A percentile compares a stretch with the other conserved stretches of the same genome.
These are phyloP conservation scores for Pythium brachiatum DNA, from an alignment of 352 stramenopile species.

Conservation along the genomic window DNA sequence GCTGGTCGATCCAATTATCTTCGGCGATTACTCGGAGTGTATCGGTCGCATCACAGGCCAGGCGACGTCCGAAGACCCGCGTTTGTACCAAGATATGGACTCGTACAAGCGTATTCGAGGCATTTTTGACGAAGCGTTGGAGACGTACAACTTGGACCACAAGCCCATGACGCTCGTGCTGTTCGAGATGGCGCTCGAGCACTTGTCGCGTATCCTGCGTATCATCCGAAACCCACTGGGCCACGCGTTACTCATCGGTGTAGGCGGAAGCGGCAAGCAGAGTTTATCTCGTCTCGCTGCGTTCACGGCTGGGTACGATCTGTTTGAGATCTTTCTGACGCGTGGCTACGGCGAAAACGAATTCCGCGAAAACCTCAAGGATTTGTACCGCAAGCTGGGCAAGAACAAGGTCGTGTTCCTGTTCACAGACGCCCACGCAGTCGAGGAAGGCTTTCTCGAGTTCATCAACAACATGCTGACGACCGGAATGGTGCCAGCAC, in stretches of 20 bases:
- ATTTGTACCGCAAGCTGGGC: constrained; percentile 89
- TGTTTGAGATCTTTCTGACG: constrained; percentile 94
- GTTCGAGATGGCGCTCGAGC: constrained; percentile 95
- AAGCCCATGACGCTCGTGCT: constrained; percentile 95
- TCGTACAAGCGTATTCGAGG: constrained; percentile 86
- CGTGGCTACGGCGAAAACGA: constrained; percentile 92
- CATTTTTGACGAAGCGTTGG: constrained; percentile 93
- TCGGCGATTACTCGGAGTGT: constrained; percentile 92
- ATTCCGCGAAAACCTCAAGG: constrained; percentile 94
- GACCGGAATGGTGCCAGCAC: constrained; percentile 90
- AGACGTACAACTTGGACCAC: constrained; percentile 94
- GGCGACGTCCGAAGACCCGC: constrained; percentile 63
- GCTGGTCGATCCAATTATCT: constrained; percentile 84
- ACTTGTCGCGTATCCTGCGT: constrained; percentile 90
- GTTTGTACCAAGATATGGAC: constrained; percentile 93
- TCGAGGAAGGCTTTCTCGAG: constrained; percentile 95
- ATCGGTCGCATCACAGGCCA: constrained; percentile 68
- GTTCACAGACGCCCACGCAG: constrained; percentile 94
- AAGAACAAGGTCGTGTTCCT: constrained; percentile 92
- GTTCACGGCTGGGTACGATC: constrained; percentile 91
- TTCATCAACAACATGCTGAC: constrained; percentile 98
- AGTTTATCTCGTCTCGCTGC: constrained; percentile 89
- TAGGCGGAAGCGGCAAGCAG: constrained; percentile 94
- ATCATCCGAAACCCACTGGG: constrained; percentile 92
- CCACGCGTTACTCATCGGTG: constrained; percentile 92